phyloP scores from a whole-genome alignment of 2,329 filamentous ascomycete species.

The Lecanicillium sp. region DNA sequence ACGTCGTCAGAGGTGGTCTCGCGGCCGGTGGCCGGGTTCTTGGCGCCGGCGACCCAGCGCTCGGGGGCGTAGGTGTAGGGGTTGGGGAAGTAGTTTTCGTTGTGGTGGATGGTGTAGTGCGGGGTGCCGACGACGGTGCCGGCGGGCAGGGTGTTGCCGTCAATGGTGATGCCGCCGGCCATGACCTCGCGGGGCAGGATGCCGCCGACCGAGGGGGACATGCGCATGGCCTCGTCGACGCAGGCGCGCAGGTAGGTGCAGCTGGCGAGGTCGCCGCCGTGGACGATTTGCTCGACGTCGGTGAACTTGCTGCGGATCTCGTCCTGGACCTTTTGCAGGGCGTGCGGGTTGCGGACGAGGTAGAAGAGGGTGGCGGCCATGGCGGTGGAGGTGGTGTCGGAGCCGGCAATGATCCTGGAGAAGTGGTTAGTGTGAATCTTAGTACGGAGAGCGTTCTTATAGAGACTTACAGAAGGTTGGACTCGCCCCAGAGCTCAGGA shows the following conservation, averaged over 20 bases:
- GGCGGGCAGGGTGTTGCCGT: conserved; percentile 44
- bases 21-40: conserved; percentile 26
- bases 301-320: conserved; percentile 47
- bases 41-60: conserved; percentile 51
- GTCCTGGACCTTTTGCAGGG: conserved; percentile 36
- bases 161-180: conserved; percentile 44
- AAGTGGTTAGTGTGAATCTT: no score
- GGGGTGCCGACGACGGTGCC: conserved; percentile 58
- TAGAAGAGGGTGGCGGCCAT: conserved; percentile 57
- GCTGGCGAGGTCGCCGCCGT: conserved; percentile 39
- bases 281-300: conserved; percentile 46
- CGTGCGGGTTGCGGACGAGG: conserved; percentile 43
- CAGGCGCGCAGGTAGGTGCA: conserved; percentile 56
- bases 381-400: conserved; percentile 65
- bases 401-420: conserved; percentile 57
- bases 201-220: conserved; percentile 54
- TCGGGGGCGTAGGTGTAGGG: conserved; percentile 55
- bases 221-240: conserved; percentile 58
- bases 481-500: conserved; percentile 63
- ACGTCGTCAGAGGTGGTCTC: conserved; percentile 42
- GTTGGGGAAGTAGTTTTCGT: conserved; percentile 52
- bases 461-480: conserved; percentile 57
- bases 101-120: conserved; percentile 63
- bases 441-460: background rate
- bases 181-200: conserved; percentile 53